phyloP scores from a whole-genome alignment of 1,284 basidiomycete species.

The Xerocomus minutiporus region DNA sequence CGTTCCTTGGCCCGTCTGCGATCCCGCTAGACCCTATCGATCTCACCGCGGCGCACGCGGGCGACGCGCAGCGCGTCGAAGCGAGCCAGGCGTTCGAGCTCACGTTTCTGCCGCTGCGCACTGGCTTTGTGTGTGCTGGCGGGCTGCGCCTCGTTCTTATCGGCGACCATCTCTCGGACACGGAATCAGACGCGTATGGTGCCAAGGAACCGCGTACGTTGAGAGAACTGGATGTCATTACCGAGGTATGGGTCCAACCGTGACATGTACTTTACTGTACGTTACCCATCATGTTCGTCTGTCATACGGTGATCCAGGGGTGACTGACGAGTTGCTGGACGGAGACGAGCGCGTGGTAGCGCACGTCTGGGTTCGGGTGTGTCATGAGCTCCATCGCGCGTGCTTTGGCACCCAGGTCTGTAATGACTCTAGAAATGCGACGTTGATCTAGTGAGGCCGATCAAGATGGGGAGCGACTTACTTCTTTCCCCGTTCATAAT shows the following conservation, averaged over 20 bases:
- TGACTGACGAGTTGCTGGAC: slow-evolving; percentile 81
- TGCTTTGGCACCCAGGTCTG: slow-evolving; percentile 83
- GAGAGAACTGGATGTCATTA: slow-evolving; percentile 65
- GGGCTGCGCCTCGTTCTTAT: slow-evolving; percentile 60
- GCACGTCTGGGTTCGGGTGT: slow-evolving; percentile 82
- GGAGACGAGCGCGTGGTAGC: slow-evolving; percentile 85
- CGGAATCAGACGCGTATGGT: slow-evolving; percentile 17
- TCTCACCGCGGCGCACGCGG: slow-evolving; percentile 26
- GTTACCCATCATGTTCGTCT: neutral
- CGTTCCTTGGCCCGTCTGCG: slow-evolving; percentile 53
- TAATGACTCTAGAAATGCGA: slow-evolving; percentile 54
- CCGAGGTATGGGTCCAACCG: slow-evolving; percentile 59
- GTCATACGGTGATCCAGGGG: slow-evolving; percentile 55
- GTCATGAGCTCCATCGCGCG: slow-evolving; percentile 94
- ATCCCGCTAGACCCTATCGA: slow-evolving; percentile 42
- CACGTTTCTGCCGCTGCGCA: slow-evolving; percentile 49
- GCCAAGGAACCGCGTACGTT: slow-evolving; percentile 40
- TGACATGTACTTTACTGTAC: slow-evolving; percentile 19
- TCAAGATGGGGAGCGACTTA: slow-evolving; percentile 37
- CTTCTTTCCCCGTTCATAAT: slow-evolving; percentile 88
- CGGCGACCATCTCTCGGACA: slow-evolving; percentile 46
- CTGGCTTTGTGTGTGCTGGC: slow-evolving; percentile 57
- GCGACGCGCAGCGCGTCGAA: slow-evolving; percentile 30
- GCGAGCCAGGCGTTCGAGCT: slow-evolving; percentile 56
- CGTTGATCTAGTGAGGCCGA: neutral